These are phyloP conservation scores for Pseudomassariella vexata DNA, from an alignment of 2,329 filamentous ascomycete species.

Conservation along the genomic window DNA sequence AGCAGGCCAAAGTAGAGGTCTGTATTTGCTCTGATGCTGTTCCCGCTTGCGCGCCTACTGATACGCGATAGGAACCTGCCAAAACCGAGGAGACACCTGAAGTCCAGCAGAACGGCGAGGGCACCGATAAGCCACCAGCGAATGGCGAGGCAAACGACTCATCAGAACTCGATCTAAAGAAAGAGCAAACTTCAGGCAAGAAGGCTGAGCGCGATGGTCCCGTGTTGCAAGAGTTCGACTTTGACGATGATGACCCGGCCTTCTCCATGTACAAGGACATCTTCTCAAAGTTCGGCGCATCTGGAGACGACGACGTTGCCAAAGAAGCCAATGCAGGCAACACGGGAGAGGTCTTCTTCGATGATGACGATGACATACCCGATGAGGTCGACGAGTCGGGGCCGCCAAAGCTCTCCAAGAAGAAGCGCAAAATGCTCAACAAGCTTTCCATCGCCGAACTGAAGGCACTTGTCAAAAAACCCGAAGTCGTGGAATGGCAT, in stretches of 20 bases:
- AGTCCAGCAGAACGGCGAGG: slow-evolving; percentile 24
- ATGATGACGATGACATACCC: slow-evolving; percentile 80
- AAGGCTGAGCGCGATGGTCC: slow-evolving; percentile 38
- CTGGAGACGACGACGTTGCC: slow-evolving; percentile 55
- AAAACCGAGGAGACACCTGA: slow-evolving; percentile 24
- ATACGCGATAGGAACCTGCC: slow-evolving; percentile 11
- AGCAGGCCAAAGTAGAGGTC: slow-evolving; percentile 58
- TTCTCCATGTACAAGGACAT: slow-evolving; percentile 81
- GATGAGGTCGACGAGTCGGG: slow-evolving; percentile 72
- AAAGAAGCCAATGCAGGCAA: slow-evolving; percentile 64
- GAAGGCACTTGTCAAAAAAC: slow-evolving; percentile 84
- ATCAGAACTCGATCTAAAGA: slow-evolving; percentile 36
- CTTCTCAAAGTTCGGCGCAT: slow-evolving; percentile 70
- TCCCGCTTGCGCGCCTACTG: not conserved
- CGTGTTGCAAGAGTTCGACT: slow-evolving; percentile 40
- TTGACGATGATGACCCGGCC: slow-evolving; percentile 66
- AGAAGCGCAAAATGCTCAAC: slow-evolving; percentile 85
- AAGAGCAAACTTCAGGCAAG: slow-evolving; percentile 27
- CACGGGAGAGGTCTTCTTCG: slow-evolving; percentile 79
- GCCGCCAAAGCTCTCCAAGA: slow-evolving; percentile 78
- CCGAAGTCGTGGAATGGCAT: slow-evolving; percentile 96
- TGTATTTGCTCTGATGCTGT: slow-evolving; percentile 9
- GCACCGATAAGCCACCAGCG: slow-evolving; percentile 16
- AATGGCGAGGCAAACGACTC: slow-evolving; percentile 20
- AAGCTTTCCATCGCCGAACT: slow-evolving; percentile 93